Evolutionary conservation across 805 yeast genomes (phyloP).

Genomic region (Metschnikowia santaceciliae): DNA sequence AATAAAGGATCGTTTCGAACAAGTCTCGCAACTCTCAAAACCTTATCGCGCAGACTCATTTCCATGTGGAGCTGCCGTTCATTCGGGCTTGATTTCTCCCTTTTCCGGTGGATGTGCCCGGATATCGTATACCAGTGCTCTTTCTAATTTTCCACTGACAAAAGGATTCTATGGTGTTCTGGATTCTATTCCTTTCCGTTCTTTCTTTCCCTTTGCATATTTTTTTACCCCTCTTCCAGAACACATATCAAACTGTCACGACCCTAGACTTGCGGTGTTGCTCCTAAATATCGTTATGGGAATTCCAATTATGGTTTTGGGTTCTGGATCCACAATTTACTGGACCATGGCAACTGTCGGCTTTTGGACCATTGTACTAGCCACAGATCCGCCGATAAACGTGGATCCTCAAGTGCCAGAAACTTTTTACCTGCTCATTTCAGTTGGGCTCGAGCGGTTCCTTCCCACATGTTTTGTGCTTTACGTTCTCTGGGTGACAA

Average conservation of each 20-base stretch:
- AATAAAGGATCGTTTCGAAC: conserved; percentile 7
- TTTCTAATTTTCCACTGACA: conserved; percentile 41
- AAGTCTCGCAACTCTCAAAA: conserved; percentile 31
- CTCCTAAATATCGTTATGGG: conserved; percentile 60
- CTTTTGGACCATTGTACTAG: conserved; percentile 76
- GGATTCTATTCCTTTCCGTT: conserved; percentile 53
- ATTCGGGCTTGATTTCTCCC: conserved; percentile 75
- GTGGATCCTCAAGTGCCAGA: conserved; percentile 53
- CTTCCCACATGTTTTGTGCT: conserved; percentile 71
- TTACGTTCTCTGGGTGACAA: conserved; percentile 62
- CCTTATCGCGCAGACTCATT: conserved; percentile 88
- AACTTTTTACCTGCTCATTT: conserved; percentile 56
- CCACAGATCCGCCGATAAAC: conserved; percentile 74
- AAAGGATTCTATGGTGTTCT: conserved; percentile 52
- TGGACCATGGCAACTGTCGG: conserved; percentile 64
- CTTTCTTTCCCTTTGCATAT: conserved; percentile 74
- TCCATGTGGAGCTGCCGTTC: conserved; percentile 87
- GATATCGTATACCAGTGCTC: conserved; percentile 54
- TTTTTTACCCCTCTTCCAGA: conserved; percentile 45
- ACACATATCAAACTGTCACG: conserved; percentile 53
- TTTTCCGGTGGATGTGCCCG: conserved; percentile 75
- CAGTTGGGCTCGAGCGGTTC: conserved; percentile 68
- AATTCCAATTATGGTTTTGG: conserved; percentile 53
- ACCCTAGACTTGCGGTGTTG: conserved; percentile 60
- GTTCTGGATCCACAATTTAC: conserved; percentile 40